Percentiles rank a stretch among this genome's conserved stretches.
phyloP scores from a whole-genome alignment of 371 early-diverging fungal species.

The Rhizopus microsporus region DNA sequence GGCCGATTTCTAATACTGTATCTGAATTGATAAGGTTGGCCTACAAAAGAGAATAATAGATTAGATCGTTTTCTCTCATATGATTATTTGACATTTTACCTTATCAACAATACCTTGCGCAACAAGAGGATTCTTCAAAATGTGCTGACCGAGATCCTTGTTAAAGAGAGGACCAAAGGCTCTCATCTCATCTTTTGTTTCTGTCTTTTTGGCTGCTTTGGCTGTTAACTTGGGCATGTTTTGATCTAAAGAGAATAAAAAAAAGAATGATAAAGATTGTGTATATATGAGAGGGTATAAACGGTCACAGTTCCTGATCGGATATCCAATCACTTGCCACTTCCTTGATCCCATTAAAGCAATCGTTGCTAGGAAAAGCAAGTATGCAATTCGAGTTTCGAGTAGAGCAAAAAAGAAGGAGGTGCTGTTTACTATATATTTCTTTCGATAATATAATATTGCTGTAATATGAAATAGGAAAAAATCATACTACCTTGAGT shows the following conservation, averaged over 20 bases:
- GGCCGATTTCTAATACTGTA: conserved; percentile 98
- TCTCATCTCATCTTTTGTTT: conserved; percentile 36
- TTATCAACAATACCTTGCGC: conserved; percentile 98
- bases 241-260: background rate
- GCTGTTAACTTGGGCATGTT: conserved; percentile 51
- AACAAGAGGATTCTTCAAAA: conserved; percentile 98
- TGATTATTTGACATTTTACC: conserved; percentile 43
- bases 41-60: conserved; percentile 32
- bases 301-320: too few relatives aligned
- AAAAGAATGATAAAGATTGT: background rate
- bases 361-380: too few relatives aligned
- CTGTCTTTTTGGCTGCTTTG: conserved; percentile 39
- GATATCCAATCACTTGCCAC: too few relatives aligned
- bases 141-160: conserved; percentile 99
- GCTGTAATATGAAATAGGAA: too few relatives aligned
- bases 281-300: background rate
- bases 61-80: background rate
- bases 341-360: too few relatives aligned
- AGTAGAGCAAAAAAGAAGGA: too few relatives aligned
- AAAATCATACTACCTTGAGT: too few relatives aligned
- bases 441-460: too few relatives aligned
- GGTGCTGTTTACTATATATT: too few relatives aligned
- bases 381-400: too few relatives aligned
- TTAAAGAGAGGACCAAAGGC: conserved; percentile 91
- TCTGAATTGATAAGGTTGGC: conserved; percentile 93